A percentile compares a stretch with the other conserved stretches of the same genome.
Evolutionary conservation across 805 yeast species (phyloP).

Genomic region (Ogataea thermomethanolica): DNA sequence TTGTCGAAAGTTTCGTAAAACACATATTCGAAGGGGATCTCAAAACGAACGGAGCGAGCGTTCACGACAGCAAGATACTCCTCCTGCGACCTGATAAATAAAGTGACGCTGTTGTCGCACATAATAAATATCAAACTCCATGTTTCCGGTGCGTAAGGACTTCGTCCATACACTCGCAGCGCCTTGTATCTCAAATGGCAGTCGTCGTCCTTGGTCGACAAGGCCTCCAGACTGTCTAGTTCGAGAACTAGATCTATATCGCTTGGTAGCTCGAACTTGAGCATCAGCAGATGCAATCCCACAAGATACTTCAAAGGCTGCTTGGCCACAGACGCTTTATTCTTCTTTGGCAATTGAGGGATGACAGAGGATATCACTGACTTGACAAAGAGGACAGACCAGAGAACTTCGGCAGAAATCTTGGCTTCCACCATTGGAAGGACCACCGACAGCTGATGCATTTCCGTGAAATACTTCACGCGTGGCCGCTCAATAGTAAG

Average conservation of each 20-base stretch:
- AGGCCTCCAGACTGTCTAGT: constrained; percentile 26
- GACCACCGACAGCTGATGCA: constrained; percentile 17
- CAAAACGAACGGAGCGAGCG: constrained; percentile 30
- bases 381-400: constrained; percentile 30
- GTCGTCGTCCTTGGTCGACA: constrained; percentile 18
- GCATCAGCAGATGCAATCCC: constrained; percentile 23
- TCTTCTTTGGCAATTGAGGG: constrained; percentile 7
- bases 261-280: constrained; percentile 26
- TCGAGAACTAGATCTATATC: constrained; percentile 29
- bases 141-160: constrained; percentile 23
- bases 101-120: constrained; percentile 16
- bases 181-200: constrained; percentile 21
- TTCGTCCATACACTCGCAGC: constrained; percentile 28
- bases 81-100: constrained; percentile 3
- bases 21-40: constrained; percentile 70
- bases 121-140: constrained; percentile 30
- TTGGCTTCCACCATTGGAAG: constrained; percentile 28
- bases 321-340: background rate
- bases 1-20: constrained; percentile 80
- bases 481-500: constrained; percentile 12
- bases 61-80: constrained; percentile 15
- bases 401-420: constrained; percentile 30
- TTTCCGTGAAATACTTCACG: constrained; percentile 13
- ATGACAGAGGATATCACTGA: constrained; percentile 13
- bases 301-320: constrained; percentile 17